Base-by-base conservation (phyloP, 2,329 filamentous ascomycete genomes). In the Ascocoryne sarcoides region DNA sequence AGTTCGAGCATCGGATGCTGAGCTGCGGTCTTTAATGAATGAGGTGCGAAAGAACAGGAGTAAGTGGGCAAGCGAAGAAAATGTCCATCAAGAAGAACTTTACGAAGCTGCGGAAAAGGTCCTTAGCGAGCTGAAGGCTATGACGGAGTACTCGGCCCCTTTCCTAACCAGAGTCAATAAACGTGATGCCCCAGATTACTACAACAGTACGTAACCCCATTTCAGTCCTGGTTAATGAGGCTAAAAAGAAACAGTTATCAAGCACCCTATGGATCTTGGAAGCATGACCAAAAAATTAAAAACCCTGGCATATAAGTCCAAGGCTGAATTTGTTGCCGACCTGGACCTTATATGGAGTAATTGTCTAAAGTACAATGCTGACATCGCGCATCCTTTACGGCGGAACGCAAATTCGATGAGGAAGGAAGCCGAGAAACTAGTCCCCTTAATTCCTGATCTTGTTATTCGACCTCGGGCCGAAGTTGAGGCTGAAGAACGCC, bases 261-360 rank as follows among this genome's bases (percentile, higher is more conserved):
- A 93, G 65, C 83, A 89, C 34, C 92, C 92, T 2, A 98, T 98
- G 92, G 92, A 98, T 60, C 79, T 98, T 42, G 92, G 92, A 28
- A 82, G 81, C 35, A 96, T 98, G 88, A 95, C 93, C 47, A 98
- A 98, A 68, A 98, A 96, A 67, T 76, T 98, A 40, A 90, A 90
- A 60, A 72, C 74, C 8, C 65, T 87, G 26, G 73, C 73, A 28
- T 92, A 86, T 65, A 89, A 86, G 60, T 89, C 84, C 34, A 98
- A 98, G 66, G 77, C 84, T 46, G 92, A 98, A 17, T 98, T 98
- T 51, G 88, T 96, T 18, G 76, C 84, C 21, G 92, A 98, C 60
- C 71, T 98, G 8, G 90, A 93, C 59, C 68, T 96, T 37, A 96
- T 98, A 38, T 98, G 92, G 92, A 78, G 88, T 42, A 98, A 98